Percentiles rank a stretch among this genome's conserved stretches.
Evolutionary conservation across 2,329 filamentous ascomycete genomes (phyloP).

Genomic region (Fusarium sp.): DNA sequence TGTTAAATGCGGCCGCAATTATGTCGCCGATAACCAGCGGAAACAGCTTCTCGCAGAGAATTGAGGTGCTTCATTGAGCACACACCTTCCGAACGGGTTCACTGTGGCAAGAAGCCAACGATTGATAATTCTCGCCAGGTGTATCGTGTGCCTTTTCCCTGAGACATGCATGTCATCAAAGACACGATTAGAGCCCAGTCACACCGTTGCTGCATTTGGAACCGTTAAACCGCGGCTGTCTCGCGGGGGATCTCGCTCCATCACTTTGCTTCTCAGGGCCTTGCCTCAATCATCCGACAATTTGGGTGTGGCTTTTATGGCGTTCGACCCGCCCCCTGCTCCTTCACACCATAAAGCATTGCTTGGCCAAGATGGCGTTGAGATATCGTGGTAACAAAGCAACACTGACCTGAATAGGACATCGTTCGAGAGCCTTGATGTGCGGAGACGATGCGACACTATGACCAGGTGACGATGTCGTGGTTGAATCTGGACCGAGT

Average conservation of each 20-base stretch:
- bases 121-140: neutral
- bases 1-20: constrained; percentile 19
- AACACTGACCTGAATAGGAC: neutral
- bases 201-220: neutral
- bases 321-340: constrained; percentile 21
- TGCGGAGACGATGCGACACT: constrained; percentile 1
- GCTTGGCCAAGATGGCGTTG: neutral
- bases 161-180: constrained; percentile 28
- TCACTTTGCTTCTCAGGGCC: constrained; percentile 16
- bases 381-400: constrained; percentile 1
- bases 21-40: constrained; percentile 1
- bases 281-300: constrained; percentile 32
- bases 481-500: constrained; percentile 12
- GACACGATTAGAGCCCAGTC: constrained; percentile 1
- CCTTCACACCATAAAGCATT: neutral
- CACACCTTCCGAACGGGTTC: neutral
- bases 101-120: neutral
- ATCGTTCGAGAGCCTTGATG: constrained; percentile 13
- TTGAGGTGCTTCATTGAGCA: neutral
- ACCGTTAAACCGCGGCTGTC: neutral
- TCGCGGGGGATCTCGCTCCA: constrained; percentile 1
- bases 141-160: constrained; percentile 7
- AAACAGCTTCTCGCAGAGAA: neutral
- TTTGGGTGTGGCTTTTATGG: constrained; percentile 35
- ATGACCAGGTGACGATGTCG: neutral